Base-by-base conservation (phyloP, 169 alveolate species). In the Eimeria tenella region DNA sequence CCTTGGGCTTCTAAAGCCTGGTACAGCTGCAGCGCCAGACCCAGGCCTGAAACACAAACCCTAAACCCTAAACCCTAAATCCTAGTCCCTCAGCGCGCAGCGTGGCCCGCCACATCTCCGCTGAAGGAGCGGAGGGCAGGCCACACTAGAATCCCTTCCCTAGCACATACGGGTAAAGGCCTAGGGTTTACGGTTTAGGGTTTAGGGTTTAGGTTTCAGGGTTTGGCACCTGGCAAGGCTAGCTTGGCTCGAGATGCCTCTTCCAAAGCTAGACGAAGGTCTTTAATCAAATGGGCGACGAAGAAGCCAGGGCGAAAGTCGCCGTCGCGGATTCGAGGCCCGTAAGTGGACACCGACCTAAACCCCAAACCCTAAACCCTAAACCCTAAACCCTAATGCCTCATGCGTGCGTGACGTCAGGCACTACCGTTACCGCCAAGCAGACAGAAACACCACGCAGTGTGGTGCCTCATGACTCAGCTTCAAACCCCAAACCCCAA, bases 301-400 rank as follows among this genome's bases (percentile, higher is more conserved):
- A 93, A 96, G 84, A 97, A 97, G 1, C 98, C 98, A 5, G 98
- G 98, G 65, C 96, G 92, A 49, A 96, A 96, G 93, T 98, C 98
- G 60, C 97, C 95, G 74, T 95, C 95, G 5, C 95, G 90, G 96
- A 97, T 95, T 83, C 97, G 96, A 15, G 98, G 96, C 5, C 98
- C 99, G n/a, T 95, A 93, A 58, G 88, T 96, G 23, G 89, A 77
- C 92, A 96, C 84, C 15, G 96, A 90, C 93, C 97, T 95, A 42
- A 42, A 73, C 55, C 55, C 17, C 82, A 73, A 65, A 65, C 74
- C 74, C 74, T 65, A 65, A 65, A 65, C 74, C 74, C 25, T 63
- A 63, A 63, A 63, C 74, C 74, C 74, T 65, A 65, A 65, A 65
- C 74, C 74, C 74, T 65, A 65, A 65, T 7, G 25, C 74, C 74